A percentile compares a stretch with the other conserved stretches of the same genome.
These are phyloP conservation scores for Akebia trifoliata DNA, from an alignment of 164 flowering plant genomes.

Conservation along the genomic window DNA sequence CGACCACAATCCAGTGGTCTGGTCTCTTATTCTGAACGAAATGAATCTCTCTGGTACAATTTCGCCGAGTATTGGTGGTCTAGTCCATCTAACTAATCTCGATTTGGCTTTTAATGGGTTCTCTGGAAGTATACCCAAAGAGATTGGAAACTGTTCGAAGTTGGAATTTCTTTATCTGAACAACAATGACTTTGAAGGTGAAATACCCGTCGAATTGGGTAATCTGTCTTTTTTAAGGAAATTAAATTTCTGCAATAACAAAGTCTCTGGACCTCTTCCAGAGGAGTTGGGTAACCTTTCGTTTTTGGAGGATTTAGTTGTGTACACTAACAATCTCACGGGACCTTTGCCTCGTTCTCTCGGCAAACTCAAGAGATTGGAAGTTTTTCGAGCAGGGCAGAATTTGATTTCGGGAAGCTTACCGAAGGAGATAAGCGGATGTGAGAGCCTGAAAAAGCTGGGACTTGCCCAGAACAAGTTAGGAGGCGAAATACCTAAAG, in stretches of 20 bases:
- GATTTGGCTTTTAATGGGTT: conserved; percentile 53
- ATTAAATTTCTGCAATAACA: conserved; percentile 63
- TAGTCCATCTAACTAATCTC: conserved; percentile 42
- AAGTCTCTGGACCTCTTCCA: conserved; percentile 64
- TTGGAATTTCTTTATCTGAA: conserved; percentile 48
- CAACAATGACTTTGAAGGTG: conserved; percentile 41
- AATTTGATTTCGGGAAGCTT: conserved; percentile 70
- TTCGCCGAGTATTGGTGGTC: conserved; percentile 55
- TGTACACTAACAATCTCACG: conserved; percentile 66
- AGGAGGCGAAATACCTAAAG: conserved; percentile 62
- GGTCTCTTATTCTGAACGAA: conserved; percentile 47
- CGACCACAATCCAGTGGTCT: conserved; percentile 38
- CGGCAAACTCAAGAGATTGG: conserved; percentile 67
- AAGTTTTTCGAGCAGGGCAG: conserved; percentile 76
- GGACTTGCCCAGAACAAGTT: conserved; percentile 81
- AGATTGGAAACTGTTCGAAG: conserved; percentile 67
- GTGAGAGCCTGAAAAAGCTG: conserved; percentile 48
- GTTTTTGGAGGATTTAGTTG: conserved; percentile 54
- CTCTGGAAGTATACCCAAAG: conserved; percentile 58
- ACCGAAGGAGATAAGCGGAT: conserved; percentile 62
- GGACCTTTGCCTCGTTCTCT: conserved; percentile 71
- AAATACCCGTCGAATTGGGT: conserved; percentile 37
- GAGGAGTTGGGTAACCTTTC: conserved; percentile 67
- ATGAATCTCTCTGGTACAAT: conserved; percentile 75
- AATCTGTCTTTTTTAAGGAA: conserved; percentile 23